phyloP scores from a whole-genome alignment of 1,284 basidiomycete genomes.

The Rhizoctonia solani region DNA sequence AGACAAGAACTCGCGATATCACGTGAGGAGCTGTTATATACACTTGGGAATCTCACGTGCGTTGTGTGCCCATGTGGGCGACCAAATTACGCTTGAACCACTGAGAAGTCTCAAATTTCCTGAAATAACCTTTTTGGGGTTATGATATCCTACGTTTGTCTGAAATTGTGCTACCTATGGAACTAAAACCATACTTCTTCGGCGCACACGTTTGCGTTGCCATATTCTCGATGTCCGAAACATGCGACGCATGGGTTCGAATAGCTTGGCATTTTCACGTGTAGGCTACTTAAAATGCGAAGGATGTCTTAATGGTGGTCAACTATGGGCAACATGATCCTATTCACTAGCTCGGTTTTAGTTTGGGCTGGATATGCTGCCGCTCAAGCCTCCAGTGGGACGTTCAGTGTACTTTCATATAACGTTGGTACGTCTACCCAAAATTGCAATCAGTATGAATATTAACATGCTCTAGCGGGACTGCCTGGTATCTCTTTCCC shows the following conservation, averaged over 20 bases:
- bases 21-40: no score
- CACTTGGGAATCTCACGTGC: constrained; percentile 29
- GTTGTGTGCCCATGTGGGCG: neutral
- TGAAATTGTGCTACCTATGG: no score
- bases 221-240: neutral
- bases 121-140: no score
- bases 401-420: constrained; percentile 45
- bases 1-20: no score
- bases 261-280: neutral
- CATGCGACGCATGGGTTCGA: neutral
- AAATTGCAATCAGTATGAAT: constrained; percentile 39
- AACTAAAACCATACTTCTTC: no score
- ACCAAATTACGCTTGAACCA: neutral
- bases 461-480: neutral
- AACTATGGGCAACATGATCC: no score
- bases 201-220: neutral
- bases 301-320: neutral
- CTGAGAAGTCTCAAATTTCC: neutral
- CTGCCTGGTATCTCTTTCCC: neutral
- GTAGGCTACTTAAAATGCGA: neutral
- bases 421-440: constrained; percentile 46
- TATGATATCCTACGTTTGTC: no score
- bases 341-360: neutral
- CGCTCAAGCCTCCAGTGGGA: constrained; percentile 34
- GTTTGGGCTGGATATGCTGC: neutral